Conservation (phyloP, 1,284 basidiomycete genomes). For the Rhodotorula sp. region DNA sequence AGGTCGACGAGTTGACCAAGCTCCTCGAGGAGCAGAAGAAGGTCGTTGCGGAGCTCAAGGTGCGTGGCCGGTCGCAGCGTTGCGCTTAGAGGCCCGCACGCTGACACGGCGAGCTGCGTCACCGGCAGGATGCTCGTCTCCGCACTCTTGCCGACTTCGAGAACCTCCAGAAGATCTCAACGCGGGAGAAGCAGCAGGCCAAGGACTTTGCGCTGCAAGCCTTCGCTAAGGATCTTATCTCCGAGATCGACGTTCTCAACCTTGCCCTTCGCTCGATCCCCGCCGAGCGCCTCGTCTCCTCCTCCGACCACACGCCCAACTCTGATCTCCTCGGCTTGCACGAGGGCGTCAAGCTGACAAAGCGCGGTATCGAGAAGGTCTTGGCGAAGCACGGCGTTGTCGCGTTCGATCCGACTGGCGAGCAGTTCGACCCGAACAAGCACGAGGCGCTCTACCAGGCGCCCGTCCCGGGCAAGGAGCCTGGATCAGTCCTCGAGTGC, state of each 20-base stretch:
- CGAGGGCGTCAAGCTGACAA: constrained; percentile 87
- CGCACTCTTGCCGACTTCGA: constrained; percentile 73
- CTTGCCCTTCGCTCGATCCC: constrained; percentile 83
- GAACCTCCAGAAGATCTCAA: constrained; percentile 86
- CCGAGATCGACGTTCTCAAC: constrained; percentile 85
- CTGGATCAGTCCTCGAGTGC: constrained; percentile 86
- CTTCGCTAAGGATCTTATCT: constrained; percentile 85
- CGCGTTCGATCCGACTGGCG: constrained; percentile 85
- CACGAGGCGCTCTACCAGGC: constrained; percentile 96
- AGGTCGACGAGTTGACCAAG: constrained; percentile 13
- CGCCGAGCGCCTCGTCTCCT: constrained; percentile 51
- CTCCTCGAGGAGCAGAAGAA: constrained; percentile 36
- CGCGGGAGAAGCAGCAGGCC: constrained; percentile 86
- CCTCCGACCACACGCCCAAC: constrained; percentile 52
- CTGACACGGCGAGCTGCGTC: not conserved
- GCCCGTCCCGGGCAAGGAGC: constrained; percentile 78
- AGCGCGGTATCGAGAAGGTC: constrained; percentile 82
- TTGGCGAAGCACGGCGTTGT: constrained; percentile 88
- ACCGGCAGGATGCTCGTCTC: constrained; percentile 44
- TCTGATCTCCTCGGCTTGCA: constrained; percentile 67
- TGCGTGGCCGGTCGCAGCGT: not conserved
- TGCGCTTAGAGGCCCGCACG: too few species aligned
- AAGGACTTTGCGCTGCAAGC: constrained; percentile 88
- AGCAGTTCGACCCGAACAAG: constrained; percentile 87
- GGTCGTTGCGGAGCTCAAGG: constrained; percentile 38